A percentile compares a stretch with the other conserved stretches of the same genome.
Conservation (phyloP, 129 eudicot species). For the Artemisia tridentata region DNA sequence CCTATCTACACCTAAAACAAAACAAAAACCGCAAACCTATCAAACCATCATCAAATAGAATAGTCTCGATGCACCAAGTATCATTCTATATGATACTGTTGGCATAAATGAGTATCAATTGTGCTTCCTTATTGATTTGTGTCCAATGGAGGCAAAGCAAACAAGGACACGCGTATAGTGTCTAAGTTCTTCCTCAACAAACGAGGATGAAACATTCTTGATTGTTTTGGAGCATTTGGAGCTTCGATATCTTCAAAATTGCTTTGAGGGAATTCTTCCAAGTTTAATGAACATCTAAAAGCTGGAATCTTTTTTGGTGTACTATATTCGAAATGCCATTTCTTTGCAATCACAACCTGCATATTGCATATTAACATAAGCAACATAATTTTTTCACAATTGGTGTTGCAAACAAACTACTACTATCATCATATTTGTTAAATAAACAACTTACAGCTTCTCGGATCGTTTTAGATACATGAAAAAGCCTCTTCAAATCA, state of each 20-base stretch:
- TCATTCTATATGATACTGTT: neutral
- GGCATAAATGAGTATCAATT: neutral
- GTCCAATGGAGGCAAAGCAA: conserved; percentile 29
- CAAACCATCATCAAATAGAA: neutral
- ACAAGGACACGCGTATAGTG: conserved; percentile 51
- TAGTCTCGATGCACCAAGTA: conserved; percentile 9
- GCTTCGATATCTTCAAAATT: conserved; percentile 42
- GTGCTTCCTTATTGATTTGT: neutral
- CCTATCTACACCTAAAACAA: conserved; percentile 14
- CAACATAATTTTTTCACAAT: neutral
- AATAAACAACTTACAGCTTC: conserved; percentile 55
- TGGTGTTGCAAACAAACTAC: neutral
- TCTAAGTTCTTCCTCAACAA: conserved; percentile 36
- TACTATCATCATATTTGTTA: neutral
- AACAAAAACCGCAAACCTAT: neutral
- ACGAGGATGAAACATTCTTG: conserved; percentile 25
- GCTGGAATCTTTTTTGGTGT: conserved; percentile 49
- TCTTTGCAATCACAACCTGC: conserved; percentile 48
- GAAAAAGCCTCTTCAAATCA: conserved; percentile 53
- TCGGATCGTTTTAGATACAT: conserved; percentile 50
- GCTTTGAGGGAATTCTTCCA: conserved; percentile 14
- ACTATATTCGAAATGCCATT: conserved; percentile 46
- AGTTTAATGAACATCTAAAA: conserved; percentile 31
- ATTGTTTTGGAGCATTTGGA: conserved; percentile 59
- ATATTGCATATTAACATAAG: neutral